Evolutionary conservation across 176 grass and related monocot genomes (phyloP).

Genomic region (Rhynchospora pubera): DNA sequence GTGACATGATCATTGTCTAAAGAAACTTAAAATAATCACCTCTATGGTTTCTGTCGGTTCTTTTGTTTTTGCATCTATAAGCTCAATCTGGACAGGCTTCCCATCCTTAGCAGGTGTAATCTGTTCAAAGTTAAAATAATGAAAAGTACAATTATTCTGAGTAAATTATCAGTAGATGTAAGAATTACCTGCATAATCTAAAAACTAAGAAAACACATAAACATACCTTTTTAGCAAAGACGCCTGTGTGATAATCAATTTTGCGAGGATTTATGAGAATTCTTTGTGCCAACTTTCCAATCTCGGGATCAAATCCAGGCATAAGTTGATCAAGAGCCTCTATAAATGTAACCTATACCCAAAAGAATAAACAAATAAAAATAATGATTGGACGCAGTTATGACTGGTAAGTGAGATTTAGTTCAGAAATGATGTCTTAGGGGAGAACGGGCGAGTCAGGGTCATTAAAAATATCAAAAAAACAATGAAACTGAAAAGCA

Average conservation of each 20-base stretch:
- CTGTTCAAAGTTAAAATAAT: slow-evolving; percentile 28
- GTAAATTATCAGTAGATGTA: background rate
- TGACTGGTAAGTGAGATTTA: background rate
- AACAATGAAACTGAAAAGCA: background rate
- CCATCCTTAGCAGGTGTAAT: slow-evolving; percentile 91
- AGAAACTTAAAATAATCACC: slow-evolving; percentile 32
- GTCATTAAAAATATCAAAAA: background rate
- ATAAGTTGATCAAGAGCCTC: slow-evolving; percentile 95
- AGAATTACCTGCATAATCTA: background rate
- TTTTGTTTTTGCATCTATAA: slow-evolving; percentile 97
- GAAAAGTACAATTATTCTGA: background rate
- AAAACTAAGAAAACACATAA: slow-evolving; percentile 8
- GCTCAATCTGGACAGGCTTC: slow-evolving; percentile 86
- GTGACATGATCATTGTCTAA: background rate
- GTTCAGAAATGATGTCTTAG: background rate
- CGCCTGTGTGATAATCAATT: slow-evolving; percentile 83
- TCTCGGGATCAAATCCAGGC: slow-evolving; percentile 97
- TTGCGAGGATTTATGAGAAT: slow-evolving; percentile 89
- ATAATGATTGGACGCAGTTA: background rate
- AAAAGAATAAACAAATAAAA: background rate
- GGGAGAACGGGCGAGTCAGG: background rate
- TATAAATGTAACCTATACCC: slow-evolving; percentile 70
- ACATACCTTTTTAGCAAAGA: slow-evolving; percentile 90
- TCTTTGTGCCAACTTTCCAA: slow-evolving; percentile 89
- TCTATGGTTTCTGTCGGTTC: slow-evolving; percentile 84